Percentiles rank a stretch among this genome's conserved stretches.
Conservation (phyloP, 179 eudicot genomes). For the Monotropa hypopitys region DNA sequence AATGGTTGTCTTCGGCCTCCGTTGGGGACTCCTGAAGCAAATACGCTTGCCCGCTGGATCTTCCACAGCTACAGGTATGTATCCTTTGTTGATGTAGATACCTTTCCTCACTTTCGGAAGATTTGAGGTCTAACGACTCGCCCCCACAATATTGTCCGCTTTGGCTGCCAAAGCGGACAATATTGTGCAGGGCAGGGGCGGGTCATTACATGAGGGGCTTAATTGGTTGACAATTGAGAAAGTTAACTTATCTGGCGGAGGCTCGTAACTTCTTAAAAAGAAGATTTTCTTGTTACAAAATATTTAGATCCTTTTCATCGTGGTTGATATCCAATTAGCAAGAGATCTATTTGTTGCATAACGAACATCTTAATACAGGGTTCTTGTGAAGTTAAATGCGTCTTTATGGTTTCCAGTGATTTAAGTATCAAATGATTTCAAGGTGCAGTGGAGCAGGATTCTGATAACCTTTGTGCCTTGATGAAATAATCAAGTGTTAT, state of each 20-base stretch:
- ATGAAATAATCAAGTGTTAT: not conserved
- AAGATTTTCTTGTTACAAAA: not conserved
- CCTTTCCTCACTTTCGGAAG: not conserved
- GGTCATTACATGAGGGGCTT: too few species aligned
- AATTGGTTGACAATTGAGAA: not conserved
- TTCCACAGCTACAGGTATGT: conserved; percentile 45
- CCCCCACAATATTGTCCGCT: too few species aligned
- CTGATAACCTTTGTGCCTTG: not conserved
- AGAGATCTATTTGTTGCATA: not conserved
- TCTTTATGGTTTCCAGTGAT: not conserved
- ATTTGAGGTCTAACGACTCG: too few species aligned
- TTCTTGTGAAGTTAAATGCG: not conserved
- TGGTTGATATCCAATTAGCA: not conserved
- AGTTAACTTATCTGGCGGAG: not conserved
- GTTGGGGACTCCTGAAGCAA: conserved; percentile 51
- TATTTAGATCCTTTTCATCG: not conserved
- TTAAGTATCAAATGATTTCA: not conserved
- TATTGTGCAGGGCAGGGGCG: too few species aligned
- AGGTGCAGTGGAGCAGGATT: not conserved
- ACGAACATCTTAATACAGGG: not conserved
- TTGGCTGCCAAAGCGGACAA: too few species aligned
- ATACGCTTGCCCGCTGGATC: conserved; percentile 59
- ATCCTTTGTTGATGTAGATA: not conserved
- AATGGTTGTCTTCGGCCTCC: conserved; percentile 40
- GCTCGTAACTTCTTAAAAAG: not conserved